Evolutionary conservation across 2,329 filamentous ascomycete genomes (phyloP), one percentile per base, ranked within the genome.

Genomic region (Pseudogymnoascus sp.): DNA sequence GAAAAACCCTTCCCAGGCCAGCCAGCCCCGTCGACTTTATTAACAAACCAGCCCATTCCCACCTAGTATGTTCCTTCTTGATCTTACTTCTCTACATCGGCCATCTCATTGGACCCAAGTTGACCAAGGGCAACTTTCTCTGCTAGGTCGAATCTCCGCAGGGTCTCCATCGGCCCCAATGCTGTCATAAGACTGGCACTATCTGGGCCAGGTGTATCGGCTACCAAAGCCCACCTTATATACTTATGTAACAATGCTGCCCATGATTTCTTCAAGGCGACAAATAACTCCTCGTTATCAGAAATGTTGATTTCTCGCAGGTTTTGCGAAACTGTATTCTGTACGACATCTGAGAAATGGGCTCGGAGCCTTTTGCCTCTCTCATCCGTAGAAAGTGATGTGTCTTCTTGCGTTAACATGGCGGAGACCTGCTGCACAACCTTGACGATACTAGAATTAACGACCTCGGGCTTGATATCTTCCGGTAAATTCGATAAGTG

Each of bases 201-300:
- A 14, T 78, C 76, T 1, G 84, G 83, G 0, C 85, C 85, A 8
- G 79, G 76, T 18, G 75, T 74, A 1, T 81, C 82, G 42, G 77
- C 81, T 2, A 78, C 76, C 23, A 87, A 67, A 1, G 81, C 83
- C 78, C 82, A 82, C 61, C 85, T 78, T 62, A 87, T 73, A 68
- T 82, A 85, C 63, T 79, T 74, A 72, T 85, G 81, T 4, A 85
- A 67, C 61, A 80, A 73, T 62, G 76, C 79, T 64, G 76, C 78
- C 67, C 74, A 72, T n/a, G 67, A 67, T 60, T 72, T 75, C 62
- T 71, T 61, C 59, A 61, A 40, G 4, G 7, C 23, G 51, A 36
- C 51, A 36, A 36, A 7, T 34, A 57, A 7, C 36, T 40, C 59
- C 16, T 61, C 23, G 10, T 61, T 31, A 6, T 63, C 63, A 14